Percentiles rank a stretch among this genome's conserved stretches.
phyloP scores from a whole-genome alignment of 1,284 basidiomycete genomes.

The Moesziomyces globuligerus region DNA sequence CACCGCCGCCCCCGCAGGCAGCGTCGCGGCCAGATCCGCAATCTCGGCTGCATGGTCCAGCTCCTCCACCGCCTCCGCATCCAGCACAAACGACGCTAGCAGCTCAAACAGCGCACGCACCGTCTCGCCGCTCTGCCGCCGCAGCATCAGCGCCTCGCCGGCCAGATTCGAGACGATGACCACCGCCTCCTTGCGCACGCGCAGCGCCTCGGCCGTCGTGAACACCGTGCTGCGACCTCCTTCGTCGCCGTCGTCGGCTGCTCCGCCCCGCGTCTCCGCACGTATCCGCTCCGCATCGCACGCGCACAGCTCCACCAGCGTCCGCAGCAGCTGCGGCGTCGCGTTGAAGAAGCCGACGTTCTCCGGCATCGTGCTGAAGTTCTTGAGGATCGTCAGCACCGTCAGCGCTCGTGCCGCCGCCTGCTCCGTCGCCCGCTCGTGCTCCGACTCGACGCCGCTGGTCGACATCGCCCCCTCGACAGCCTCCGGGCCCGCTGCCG shows the following conservation, averaged over 20 bases:
- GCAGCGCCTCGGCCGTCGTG: slow-evolving; percentile 71
- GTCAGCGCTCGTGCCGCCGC: slow-evolving; percentile 76
- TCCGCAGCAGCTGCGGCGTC: slow-evolving; percentile 75
- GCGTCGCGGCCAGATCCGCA: slow-evolving; percentile 30
- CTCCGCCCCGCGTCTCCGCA: slow-evolving; percentile 12
- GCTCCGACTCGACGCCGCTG: slow-evolving; percentile 29
- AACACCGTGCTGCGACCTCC: slow-evolving; percentile 42
- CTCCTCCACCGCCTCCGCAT: slow-evolving; percentile 75
- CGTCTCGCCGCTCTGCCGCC: slow-evolving; percentile 68
- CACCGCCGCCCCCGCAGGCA: slow-evolving; percentile 20
- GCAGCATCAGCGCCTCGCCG: slow-evolving; percentile 70
- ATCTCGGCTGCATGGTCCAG: slow-evolving; percentile 71
- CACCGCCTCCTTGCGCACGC: slow-evolving; percentile 81
- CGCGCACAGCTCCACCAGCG: slow-evolving; percentile 69
- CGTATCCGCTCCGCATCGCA: slow-evolving; percentile 65
- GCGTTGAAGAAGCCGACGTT: slow-evolving; percentile 78
- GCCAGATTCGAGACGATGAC: slow-evolving; percentile 78
- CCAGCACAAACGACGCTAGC: slow-evolving; percentile 79
- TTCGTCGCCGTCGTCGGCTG: slow-evolving; percentile 3
- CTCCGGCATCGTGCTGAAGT: slow-evolving; percentile 79
- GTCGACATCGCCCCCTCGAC: slow-evolving; percentile 30
- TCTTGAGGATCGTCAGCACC: slow-evolving; percentile 83
- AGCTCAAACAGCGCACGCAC: slow-evolving; percentile 75
- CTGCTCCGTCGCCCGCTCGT: slow-evolving; percentile 47
- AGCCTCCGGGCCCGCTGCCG: slow-evolving; percentile 6